Conservation (phyloP, 768 basidiomycete genomes). For the Podaxis sp. region DNA sequence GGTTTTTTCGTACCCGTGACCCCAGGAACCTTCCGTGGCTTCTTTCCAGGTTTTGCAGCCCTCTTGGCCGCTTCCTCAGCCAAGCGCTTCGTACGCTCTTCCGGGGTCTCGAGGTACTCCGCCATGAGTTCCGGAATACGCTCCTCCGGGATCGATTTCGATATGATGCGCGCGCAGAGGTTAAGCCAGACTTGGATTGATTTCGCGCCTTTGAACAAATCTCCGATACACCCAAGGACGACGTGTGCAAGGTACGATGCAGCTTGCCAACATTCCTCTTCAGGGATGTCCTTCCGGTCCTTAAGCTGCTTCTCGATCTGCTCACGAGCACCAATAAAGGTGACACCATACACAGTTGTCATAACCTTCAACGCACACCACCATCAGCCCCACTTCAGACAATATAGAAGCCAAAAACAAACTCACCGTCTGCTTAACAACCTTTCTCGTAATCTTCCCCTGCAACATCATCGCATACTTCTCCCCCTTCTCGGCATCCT, state of each 20-base stretch:
- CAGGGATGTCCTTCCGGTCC: constrained; percentile 67
- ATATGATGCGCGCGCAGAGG: constrained; percentile 75
- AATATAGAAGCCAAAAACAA: constrained; percentile 21
- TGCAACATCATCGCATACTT: constrained; percentile 57
- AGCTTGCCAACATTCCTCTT: constrained; percentile 71
- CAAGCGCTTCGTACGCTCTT: not conserved
- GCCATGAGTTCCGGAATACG: constrained; percentile 49
- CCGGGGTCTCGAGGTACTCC: constrained; percentile 9
- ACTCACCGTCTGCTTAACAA: constrained; percentile 92
- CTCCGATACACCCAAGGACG: constrained; percentile 80
- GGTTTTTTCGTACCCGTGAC: not conserved
- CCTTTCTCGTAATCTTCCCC: constrained; percentile 86
- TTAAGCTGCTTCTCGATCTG: constrained; percentile 91
- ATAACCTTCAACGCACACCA: constrained; percentile 59
- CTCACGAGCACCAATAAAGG: constrained; percentile 89
- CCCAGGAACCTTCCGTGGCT: constrained; percentile 6
- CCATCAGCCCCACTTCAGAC: not conserved
- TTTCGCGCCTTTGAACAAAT: constrained; percentile 91
- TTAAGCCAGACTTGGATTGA: constrained; percentile 91
- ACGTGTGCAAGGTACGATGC: constrained; percentile 80
- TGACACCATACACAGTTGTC: constrained; percentile 99
- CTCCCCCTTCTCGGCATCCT: constrained; percentile 52
- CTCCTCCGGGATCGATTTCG: constrained; percentile 79
- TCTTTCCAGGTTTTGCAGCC: constrained; percentile 10
- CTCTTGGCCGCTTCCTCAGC: constrained; percentile 1